phyloP scores from a whole-genome alignment of 441 rosid genomes.

The Bruguiera hainesii region DNA sequence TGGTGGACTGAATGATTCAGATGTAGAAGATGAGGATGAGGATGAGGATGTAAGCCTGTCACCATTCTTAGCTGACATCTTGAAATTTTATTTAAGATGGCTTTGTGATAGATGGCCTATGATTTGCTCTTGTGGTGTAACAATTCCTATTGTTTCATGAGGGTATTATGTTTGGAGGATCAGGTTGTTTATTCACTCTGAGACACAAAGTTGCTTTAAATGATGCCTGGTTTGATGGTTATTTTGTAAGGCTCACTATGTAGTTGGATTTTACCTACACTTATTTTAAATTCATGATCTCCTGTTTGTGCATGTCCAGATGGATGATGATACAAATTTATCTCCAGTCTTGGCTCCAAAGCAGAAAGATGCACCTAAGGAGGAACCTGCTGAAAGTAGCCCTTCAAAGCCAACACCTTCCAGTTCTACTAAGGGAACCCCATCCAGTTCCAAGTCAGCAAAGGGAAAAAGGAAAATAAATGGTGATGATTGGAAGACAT shows the following conservation, averaged over 20 bases:
- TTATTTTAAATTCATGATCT: neutral
- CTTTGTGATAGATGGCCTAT: neutral
- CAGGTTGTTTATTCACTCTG: neutral
- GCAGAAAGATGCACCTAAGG: slow-evolving; percentile 64
- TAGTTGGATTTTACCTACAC: neutral
- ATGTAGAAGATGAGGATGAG: slow-evolving; percentile 75
- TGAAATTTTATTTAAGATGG: neutral
- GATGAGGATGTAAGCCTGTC: slow-evolving; percentile 65
- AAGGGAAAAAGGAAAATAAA: slow-evolving; percentile 86
- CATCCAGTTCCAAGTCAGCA: slow-evolving; percentile 64
- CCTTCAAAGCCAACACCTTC: slow-evolving; percentile 67
- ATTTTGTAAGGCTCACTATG: neutral
- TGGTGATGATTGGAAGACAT: slow-evolving; percentile 57
- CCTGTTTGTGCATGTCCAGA: slow-evolving; percentile 30
- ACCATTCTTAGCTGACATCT: neutral
- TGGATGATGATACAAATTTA: slow-evolving; percentile 56
- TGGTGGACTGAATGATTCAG: slow-evolving; percentile 68
- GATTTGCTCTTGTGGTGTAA: neutral
- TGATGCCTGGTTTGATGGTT: neutral
- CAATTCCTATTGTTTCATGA: neutral
- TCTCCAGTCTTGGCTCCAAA: slow-evolving; percentile 54
- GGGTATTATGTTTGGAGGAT: neutral
- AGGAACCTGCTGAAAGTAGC: slow-evolving; percentile 70
- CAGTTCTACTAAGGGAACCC: slow-evolving; percentile 61
- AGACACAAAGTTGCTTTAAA: neutral